Percentiles rank a stretch among this genome's conserved stretches.
Conservation (phyloP, 148 eudicot species). For the Pharnaceum exiguum region DNA sequence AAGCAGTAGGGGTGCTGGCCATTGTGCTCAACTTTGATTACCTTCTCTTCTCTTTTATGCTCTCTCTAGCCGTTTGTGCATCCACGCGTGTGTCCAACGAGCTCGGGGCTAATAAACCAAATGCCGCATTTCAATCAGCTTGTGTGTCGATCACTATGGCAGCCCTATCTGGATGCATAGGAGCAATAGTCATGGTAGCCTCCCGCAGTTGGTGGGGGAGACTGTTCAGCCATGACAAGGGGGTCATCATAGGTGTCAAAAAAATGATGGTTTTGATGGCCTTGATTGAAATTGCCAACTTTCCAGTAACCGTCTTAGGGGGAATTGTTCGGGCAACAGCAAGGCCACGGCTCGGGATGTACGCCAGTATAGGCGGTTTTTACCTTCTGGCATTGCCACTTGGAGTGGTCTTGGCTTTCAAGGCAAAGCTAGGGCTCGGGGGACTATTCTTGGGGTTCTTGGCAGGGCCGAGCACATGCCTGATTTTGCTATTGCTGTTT, state of each 20-base stretch:
- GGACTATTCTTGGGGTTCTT: slow-evolving; percentile 68
- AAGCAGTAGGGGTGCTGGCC: slow-evolving; percentile 58
- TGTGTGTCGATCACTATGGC: slow-evolving; percentile 40
- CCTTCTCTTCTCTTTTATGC: slow-evolving; percentile 66
- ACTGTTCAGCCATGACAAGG: slow-evolving; percentile 50
- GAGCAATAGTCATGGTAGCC: slow-evolving; percentile 42
- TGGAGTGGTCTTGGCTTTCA: slow-evolving; percentile 52
- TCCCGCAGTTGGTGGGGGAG: slow-evolving; percentile 55
- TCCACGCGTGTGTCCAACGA: slow-evolving; percentile 78
- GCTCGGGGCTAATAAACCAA: slow-evolving; percentile 57
- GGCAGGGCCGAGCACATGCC: slow-evolving; percentile 51
- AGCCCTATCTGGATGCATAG: slow-evolving; percentile 33
- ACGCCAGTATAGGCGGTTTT: slow-evolving; percentile 68
- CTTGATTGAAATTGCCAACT: slow-evolving; percentile 57
- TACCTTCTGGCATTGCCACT: slow-evolving; percentile 70
- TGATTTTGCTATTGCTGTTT: slow-evolving; percentile 49
- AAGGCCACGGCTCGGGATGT: slow-evolving; percentile 57
- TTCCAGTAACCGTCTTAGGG: slow-evolving; percentile 59
- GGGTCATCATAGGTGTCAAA: slow-evolving; percentile 42
- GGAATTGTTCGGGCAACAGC: slow-evolving; percentile 81
- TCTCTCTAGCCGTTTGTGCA: slow-evolving; percentile 60
- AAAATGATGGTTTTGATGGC: slow-evolving; percentile 69
- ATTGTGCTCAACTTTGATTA: slow-evolving; percentile 83
- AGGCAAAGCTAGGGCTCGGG: slow-evolving; percentile 51
- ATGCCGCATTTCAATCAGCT: slow-evolving; percentile 44